Conservation (phyloP, 2,329 filamentous ascomycete species). For the Fusarium lateritium region DNA sequence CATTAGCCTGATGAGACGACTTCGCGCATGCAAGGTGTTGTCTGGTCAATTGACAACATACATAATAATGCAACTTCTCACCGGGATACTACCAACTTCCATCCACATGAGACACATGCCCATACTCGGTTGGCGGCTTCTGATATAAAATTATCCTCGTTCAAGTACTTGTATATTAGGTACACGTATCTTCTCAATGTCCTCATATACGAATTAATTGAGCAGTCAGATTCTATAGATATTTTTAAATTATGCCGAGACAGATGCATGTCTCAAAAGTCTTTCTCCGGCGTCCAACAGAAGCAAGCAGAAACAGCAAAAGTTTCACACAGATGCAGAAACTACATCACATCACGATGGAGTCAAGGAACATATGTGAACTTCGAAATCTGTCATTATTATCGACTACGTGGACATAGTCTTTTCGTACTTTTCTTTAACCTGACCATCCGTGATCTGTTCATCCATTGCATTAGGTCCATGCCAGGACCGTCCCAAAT, state of each 20-base stretch:
- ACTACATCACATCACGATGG: not conserved
- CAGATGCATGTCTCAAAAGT: conserved; percentile 6
- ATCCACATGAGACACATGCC: not conserved
- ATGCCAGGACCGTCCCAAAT: conserved; percentile 47
- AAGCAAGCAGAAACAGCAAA: conserved; percentile 9
- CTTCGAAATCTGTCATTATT: conserved; percentile 42
- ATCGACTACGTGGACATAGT: conserved; percentile 46
- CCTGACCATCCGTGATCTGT: conserved; percentile 44
- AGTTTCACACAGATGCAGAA: conserved; percentile 8
- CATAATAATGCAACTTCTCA: not conserved
- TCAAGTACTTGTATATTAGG: not conserved
- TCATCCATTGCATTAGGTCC: conserved; percentile 34
- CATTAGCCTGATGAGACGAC: conserved; percentile 19
- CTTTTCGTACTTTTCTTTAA: conserved; percentile 51
- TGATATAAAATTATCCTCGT: not conserved
- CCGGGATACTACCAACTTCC: not conserved
- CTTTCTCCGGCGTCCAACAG: not conserved
- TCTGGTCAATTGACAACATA: conserved; percentile 23
- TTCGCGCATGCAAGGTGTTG: conserved; percentile 17
- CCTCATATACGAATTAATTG: not conserved
- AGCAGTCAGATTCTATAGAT: conserved; percentile 1
- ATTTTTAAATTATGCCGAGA: not conserved
- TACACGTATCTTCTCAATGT: not conserved
- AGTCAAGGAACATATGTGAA: conserved; percentile 12
- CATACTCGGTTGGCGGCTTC: not conserved